These are phyloP conservation scores for Boletus speciosus DNA, from an alignment of 768 basidiomycete species.

Conservation along the genomic window DNA sequence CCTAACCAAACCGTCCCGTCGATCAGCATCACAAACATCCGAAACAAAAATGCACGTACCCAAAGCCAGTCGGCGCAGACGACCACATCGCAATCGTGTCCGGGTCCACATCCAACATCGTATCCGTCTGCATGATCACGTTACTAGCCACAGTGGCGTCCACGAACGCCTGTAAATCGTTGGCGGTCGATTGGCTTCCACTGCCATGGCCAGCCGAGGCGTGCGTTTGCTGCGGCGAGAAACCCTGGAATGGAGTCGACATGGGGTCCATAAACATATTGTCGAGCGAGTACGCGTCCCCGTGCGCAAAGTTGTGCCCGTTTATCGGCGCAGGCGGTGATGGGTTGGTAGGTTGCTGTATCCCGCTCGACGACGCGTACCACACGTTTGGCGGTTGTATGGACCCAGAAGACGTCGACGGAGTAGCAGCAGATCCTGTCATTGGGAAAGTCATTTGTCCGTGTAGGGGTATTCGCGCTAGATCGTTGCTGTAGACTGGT, in stretches of 20 bases:
- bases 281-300: constrained; percentile 18
- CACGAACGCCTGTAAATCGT: constrained; percentile 16
- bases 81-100: constrained; percentile 64
- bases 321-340: not conserved
- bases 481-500: constrained; percentile 55
- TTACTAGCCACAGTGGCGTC: not conserved
- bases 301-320: constrained; percentile 2
- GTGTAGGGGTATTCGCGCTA: constrained; percentile 52
- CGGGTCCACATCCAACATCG: constrained; percentile 35
- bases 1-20: constrained; percentile 20
- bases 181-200: not conserved
- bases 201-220: not conserved
- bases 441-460: constrained; percentile 22
- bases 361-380: constrained; percentile 13
- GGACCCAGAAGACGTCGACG: not conserved
- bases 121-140: constrained; percentile 3
- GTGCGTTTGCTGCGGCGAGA: constrained; percentile 2
- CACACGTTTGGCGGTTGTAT: constrained; percentile 16
- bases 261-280: constrained; percentile 22
- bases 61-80: constrained; percentile 54
- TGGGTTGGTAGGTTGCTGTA: not conserved
- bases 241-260: constrained; percentile 5
- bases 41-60: constrained; percentile 38
- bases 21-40: not conserved
- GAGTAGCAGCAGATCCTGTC: not conserved